Conservation (phyloP, 177 flowering plant genomes). For the Vitis hybrid region DNA sequence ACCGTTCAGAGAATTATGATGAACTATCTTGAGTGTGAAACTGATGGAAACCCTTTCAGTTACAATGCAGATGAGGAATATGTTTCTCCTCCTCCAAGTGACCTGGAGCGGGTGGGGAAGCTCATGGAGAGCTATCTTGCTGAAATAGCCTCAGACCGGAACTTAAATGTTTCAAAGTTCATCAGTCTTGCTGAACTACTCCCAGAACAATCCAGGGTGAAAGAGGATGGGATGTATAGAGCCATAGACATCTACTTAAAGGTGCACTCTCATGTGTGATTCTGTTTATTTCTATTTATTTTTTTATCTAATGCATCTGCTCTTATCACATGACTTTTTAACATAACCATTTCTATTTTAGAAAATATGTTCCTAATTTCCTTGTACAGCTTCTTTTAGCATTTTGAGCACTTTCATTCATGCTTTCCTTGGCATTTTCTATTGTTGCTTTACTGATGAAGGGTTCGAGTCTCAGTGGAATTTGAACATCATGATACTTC, state of each 20-base stretch:
- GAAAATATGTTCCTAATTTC: background rate
- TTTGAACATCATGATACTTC: background rate
- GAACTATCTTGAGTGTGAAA: conserved; percentile 56
- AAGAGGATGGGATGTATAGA: conserved; percentile 96
- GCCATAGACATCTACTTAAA: conserved; percentile 92
- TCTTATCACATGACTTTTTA: background rate
- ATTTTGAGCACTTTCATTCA: background rate
- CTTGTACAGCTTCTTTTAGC: background rate
- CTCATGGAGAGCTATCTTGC: conserved; percentile 89
- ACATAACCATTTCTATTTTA: background rate
- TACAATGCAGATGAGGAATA: conserved; percentile 39
- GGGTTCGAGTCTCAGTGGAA: no score
- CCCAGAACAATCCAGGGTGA: conserved; percentile 71
- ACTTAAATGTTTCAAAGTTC: conserved; percentile 62
- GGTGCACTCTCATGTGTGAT: conserved; percentile 36
- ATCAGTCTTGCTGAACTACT: conserved; percentile 67
- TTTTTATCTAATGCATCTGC: background rate
- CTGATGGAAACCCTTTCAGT: conserved; percentile 31
- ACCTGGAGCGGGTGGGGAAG: conserved; percentile 71
- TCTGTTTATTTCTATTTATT: background rate
- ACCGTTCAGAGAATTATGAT: conserved; percentile 71
- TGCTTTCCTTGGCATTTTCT: background rate
- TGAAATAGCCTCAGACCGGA: conserved; percentile 86
- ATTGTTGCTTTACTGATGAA: background rate
- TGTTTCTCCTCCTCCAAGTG: conserved; percentile 44